A percentile compares a stretch with the other conserved stretches of the same genome.
Evolutionary conservation across 208 protist species (phyloP).

Genomic region (Trypanosoma boissoni): DNA sequence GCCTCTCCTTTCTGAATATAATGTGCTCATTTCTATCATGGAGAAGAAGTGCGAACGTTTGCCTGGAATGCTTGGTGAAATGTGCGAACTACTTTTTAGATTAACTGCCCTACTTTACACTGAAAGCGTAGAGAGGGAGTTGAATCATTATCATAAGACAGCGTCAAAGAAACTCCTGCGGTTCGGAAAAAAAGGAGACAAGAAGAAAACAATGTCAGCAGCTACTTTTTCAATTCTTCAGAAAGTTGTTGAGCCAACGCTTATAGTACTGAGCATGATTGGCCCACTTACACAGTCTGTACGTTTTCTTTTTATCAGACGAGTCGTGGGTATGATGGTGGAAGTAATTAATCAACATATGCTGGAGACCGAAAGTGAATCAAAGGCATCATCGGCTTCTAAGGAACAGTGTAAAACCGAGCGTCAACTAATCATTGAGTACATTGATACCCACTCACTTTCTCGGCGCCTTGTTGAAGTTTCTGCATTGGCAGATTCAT

Average conservation of each 20-base stretch:
- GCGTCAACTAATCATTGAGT: slow-evolving; percentile 6
- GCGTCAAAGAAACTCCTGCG: neutral
- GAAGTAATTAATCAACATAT: slow-evolving; percentile 9
- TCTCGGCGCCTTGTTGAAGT: neutral
- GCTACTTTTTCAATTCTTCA: slow-evolving; percentile 4
- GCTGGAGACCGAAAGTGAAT: neutral
- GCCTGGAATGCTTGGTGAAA: slow-evolving; percentile 2
- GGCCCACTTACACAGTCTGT: slow-evolving; percentile 1
- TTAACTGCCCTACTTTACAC: slow-evolving; percentile 6
- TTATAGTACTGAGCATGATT: slow-evolving; percentile 9
- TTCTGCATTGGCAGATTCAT: neutral
- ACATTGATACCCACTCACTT: slow-evolving; percentile 19
- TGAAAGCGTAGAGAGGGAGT: neutral
- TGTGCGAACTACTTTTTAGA: slow-evolving; percentile 7
- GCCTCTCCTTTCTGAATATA: slow-evolving; percentile 22
- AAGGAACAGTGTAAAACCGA: slow-evolving; percentile 9
- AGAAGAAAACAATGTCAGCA: neutral
- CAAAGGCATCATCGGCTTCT: neutral
- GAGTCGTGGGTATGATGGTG: slow-evolving; percentile 19
- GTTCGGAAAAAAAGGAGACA: neutral
- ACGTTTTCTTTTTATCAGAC: neutral
- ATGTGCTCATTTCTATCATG: neutral
- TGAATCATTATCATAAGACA: slow-evolving; percentile 1
- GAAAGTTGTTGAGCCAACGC: slow-evolving; percentile 21
- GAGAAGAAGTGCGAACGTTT: neutral